Evolutionary conservation across 75 land plant species (phyloP).

Genomic region (Larix kaempferi): DNA sequence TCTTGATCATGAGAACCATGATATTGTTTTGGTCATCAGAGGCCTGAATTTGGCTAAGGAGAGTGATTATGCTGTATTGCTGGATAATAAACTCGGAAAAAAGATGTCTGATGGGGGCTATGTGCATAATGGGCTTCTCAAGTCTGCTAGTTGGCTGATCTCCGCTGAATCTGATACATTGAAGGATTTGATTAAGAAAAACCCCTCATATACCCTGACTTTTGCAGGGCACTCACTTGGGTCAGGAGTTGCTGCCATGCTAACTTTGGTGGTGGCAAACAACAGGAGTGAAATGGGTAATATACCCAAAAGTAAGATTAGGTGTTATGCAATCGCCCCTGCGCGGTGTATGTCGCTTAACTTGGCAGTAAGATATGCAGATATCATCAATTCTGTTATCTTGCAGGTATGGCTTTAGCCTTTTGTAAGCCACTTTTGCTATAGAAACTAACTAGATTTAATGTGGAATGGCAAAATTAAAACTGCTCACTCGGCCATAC

Average conservation of each 20-base stretch:
- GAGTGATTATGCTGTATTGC: constrained; percentile 67
- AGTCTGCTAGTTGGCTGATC: constrained; percentile 76
- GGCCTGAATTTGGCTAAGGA: constrained; percentile 75
- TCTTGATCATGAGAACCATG: constrained; percentile 48
- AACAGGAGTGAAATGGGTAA: constrained; percentile 41
- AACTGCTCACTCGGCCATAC: neutral
- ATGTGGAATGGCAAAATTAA: neutral
- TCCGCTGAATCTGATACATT: constrained; percentile 47
- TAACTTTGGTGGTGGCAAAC: constrained; percentile 59
- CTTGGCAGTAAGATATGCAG: constrained; percentile 81
- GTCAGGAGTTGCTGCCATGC: constrained; percentile 79
- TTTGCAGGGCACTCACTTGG: constrained; percentile 94
- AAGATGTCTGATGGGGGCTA: constrained; percentile 84
- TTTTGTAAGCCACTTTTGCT: neutral
- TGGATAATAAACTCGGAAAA: constrained; percentile 67
- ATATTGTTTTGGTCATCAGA: constrained; percentile 76
- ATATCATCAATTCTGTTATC: constrained; percentile 63
- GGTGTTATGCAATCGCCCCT: constrained; percentile 78
- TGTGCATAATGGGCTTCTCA: constrained; percentile 87
- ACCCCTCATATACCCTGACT: constrained; percentile 37
- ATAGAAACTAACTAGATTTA: neutral
- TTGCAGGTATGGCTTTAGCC: constrained; percentile 51
- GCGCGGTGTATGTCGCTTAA: constrained; percentile 92
- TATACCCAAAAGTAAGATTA: constrained; percentile 46
- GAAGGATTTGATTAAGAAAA: neutral